phyloP scores from a whole-genome alignment of 306 rosid species.

The Cucurbita argyrosperma region DNA sequence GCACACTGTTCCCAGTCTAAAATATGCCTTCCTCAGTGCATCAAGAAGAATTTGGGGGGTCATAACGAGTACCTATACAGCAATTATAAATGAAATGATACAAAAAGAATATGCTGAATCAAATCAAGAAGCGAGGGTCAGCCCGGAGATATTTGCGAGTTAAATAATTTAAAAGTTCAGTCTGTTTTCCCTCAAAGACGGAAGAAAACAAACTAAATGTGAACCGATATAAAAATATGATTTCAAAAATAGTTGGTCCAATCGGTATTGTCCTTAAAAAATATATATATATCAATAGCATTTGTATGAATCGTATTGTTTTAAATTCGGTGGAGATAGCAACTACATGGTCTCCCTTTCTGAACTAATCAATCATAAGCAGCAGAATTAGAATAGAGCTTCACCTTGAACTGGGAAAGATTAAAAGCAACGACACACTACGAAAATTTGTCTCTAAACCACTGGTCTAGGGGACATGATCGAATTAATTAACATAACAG shows the following conservation, averaged over 20 bases:
- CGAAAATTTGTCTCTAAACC: not conserved
- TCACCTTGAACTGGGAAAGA: not conserved
- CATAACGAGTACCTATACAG: constrained; percentile 67
- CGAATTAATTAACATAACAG: not conserved
- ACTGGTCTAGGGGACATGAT: not conserved
- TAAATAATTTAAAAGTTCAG: not conserved
- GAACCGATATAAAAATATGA: too few relatives aligned
- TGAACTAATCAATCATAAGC: not conserved
- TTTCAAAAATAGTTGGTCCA: not conserved
- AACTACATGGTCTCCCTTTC: not conserved
- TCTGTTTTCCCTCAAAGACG: not conserved
- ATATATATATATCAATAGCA: not conserved
- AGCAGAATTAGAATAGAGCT: not conserved
- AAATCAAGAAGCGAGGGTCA: not conserved
- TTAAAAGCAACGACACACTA: not conserved
- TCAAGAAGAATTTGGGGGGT: constrained; percentile 87
- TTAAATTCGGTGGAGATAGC: not conserved
- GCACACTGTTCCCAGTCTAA: constrained; percentile 44
- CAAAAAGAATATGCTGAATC: constrained; percentile 3
- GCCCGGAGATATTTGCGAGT: not conserved
- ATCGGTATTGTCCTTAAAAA: not conserved
- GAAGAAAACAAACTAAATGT: too few relatives aligned
- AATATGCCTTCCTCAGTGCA: constrained; percentile 66
- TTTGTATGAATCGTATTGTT: not conserved
- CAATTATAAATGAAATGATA: not conserved